Evolutionary conservation across 1,139 yeast species (phyloP).

Genomic region (Debaryomycetaceae sp.): DNA sequence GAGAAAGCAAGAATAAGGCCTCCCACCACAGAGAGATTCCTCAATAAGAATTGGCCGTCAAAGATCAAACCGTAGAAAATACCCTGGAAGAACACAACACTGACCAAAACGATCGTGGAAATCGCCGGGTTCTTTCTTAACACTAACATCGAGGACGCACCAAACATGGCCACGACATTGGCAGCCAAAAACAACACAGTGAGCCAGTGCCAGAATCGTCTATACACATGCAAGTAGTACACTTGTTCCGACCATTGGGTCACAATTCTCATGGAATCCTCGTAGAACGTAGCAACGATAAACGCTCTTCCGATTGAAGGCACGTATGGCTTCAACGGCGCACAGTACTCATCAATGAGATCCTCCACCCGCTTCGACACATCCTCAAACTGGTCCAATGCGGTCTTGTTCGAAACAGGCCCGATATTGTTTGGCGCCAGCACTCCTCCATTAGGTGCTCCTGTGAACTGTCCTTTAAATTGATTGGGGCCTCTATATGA

Average conservation of each 20-base stretch:
- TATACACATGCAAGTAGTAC: slow-evolving; percentile 73
- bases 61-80: slow-evolving; percentile 82
- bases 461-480: slow-evolving; percentile 28
- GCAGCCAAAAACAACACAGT: slow-evolving; percentile 64
- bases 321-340: slow-evolving; percentile 64
- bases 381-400: slow-evolving; percentile 45
- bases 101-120: slow-evolving; percentile 69
- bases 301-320: slow-evolving; percentile 88
- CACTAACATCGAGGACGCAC: slow-evolving; percentile 71
- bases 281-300: slow-evolving; percentile 91
- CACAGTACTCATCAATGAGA: slow-evolving; percentile 41
- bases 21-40: slow-evolving; percentile 89
- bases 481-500: slow-evolving; percentile 36
- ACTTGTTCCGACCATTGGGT: slow-evolving; percentile 94
- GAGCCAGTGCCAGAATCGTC: slow-evolving; percentile 75
- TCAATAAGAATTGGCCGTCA: slow-evolving; percentile 75
- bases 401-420: slow-evolving; percentile 19
- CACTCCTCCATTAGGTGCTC: slow-evolving; percentile 11
- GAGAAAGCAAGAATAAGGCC: slow-evolving; percentile 87
- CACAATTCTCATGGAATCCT: slow-evolving; percentile 80
- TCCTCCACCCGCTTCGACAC: slow-evolving; percentile 45
- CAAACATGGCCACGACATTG: slow-evolving; percentile 69
- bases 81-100: slow-evolving; percentile 82
- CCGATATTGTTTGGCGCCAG: slow-evolving; percentile 20
- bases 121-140: slow-evolving; percentile 65